Base-by-base conservation (phyloP, 371 early-diverging fungal species). In the Globomyces sp. region DNA sequence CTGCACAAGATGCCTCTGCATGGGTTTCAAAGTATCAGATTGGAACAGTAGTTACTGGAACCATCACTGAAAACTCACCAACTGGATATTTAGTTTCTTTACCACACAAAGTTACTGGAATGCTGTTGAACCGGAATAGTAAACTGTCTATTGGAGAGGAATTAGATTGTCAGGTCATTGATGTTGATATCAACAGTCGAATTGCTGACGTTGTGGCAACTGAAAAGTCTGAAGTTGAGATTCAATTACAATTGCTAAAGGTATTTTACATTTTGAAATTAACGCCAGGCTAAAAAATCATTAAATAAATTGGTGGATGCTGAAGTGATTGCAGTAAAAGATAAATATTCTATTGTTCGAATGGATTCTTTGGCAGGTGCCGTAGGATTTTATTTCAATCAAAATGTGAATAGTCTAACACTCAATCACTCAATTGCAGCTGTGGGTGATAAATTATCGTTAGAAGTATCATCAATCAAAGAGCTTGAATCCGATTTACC, bases 161-260 rank as follows among this genome's bases (percentile, higher is more conserved):
- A 37, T 70, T 87, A 4, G 61, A 68, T 2, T 87, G 79, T 44
- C 79, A 76, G 57, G 80, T 92, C 5, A 60, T 92, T 58, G 90
- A 92, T 67, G 74, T 85, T 11, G 90, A 90, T 70, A 64, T 74
- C 2, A 85, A 80, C 24, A 82, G 79, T 67, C 76, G 75, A 13
- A 77, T 82, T 47, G 76, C 85, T 24, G 89, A 91, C 63, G 8
- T 55, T 34, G n/a, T 40, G 5, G 37, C 10, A 34, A 10, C 41
- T 55, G 41, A 34, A 8, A 40, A 55, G 6, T 5, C n/a, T 6
- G 9, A 55, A 55, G 41, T n/a, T n/a, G n/a, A 46, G 47, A 46
- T 8, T 8, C 57, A 34, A 49, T 13, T 11, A 49, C 11, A 49
- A 49, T 11, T 13, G 11, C 49, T 11, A 49, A 49, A 49, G 13